Conservation (phyloP, 1,139 yeast species). For the Nematodospora anomalae region DNA sequence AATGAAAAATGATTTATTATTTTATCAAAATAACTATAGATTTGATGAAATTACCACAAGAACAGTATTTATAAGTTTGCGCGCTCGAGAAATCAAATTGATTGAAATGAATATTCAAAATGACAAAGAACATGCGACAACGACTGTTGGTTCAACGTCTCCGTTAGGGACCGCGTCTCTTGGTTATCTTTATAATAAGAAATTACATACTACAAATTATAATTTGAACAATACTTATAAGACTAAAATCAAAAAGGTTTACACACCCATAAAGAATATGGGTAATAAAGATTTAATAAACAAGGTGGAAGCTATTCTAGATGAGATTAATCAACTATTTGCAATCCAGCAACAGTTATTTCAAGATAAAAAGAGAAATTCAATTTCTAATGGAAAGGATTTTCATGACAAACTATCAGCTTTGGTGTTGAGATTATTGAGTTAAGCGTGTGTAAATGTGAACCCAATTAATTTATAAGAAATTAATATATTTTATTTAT, state of each 20-base stretch:
- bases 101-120: conserved; percentile 37
- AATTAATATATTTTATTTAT: too few species aligned
- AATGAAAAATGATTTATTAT: conserved; percentile 56
- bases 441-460: not conserved
- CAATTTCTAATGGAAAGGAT: conserved; percentile 13
- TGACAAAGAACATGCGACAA: conserved; percentile 1
- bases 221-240: conserved; percentile 26
- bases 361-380: conserved; percentile 9
- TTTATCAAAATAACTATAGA: conserved; percentile 40
- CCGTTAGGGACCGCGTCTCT: conserved; percentile 2
- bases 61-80: conserved; percentile 46
- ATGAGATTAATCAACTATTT: conserved; percentile 29
- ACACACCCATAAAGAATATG: conserved; percentile 32
- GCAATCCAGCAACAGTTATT: conserved; percentile 15
- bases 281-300: conserved; percentile 33
- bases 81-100: conserved; percentile 59
- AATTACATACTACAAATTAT: conserved; percentile 1
- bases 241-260: conserved; percentile 39
- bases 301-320: conserved; percentile 26
- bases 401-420: conserved; percentile 22
- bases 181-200: conserved; percentile 7
- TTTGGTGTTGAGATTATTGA: conserved; percentile 16
- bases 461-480: too few species aligned
- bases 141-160: conserved; percentile 2
- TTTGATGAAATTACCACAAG: conserved; percentile 33